A percentile compares a stretch with the other conserved stretches of the same genome.
These are phyloP conservation scores for Boletus rubescentipes DNA, from an alignment of 768 basidiomycete genomes.

Conservation along the genomic window DNA sequence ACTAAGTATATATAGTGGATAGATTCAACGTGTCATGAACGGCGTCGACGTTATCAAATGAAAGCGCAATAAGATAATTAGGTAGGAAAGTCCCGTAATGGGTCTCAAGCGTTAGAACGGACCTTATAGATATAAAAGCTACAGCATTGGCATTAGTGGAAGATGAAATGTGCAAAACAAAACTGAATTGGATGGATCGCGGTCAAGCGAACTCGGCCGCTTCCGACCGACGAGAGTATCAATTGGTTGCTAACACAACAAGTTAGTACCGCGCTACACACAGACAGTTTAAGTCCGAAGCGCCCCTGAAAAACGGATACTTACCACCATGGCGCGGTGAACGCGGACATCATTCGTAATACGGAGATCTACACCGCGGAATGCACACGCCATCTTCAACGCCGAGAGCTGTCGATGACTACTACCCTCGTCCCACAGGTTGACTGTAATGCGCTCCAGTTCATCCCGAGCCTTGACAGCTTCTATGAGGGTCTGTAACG, in stretches of 20 bases:
- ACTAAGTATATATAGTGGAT: background rate
- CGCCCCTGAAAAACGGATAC: slow-evolving; percentile 26
- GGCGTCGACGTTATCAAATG: background rate
- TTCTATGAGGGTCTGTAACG: slow-evolving; percentile 54
- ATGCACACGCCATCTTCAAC: slow-evolving; percentile 65
- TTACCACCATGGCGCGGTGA: slow-evolving; percentile 53
- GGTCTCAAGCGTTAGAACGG: background rate
- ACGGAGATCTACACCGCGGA: slow-evolving; percentile 54
- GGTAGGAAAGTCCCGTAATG: background rate
- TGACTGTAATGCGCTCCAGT: slow-evolving; percentile 51
- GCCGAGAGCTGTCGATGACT: slow-evolving; percentile 49
- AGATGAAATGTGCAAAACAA: slow-evolving; percentile 4
- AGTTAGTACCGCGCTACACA: slow-evolving; percentile 20
- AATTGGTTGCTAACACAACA: slow-evolving; percentile 19
- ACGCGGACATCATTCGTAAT: slow-evolving; percentile 49
- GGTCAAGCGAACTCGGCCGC: background rate
- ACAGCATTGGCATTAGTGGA: slow-evolving; percentile 13
- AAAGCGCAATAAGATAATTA: background rate
- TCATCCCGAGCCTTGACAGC: slow-evolving; percentile 45
- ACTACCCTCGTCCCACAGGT: slow-evolving; percentile 53
- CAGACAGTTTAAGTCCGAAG: slow-evolving; percentile 15
- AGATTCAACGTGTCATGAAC: background rate
- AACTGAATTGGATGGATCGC: background rate
- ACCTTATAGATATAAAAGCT: slow-evolving; percentile 14
- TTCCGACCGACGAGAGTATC: background rate